Conservation (phyloP, 2,329 filamentous ascomycete genomes). For the Fusarium tuaranense region DNA sequence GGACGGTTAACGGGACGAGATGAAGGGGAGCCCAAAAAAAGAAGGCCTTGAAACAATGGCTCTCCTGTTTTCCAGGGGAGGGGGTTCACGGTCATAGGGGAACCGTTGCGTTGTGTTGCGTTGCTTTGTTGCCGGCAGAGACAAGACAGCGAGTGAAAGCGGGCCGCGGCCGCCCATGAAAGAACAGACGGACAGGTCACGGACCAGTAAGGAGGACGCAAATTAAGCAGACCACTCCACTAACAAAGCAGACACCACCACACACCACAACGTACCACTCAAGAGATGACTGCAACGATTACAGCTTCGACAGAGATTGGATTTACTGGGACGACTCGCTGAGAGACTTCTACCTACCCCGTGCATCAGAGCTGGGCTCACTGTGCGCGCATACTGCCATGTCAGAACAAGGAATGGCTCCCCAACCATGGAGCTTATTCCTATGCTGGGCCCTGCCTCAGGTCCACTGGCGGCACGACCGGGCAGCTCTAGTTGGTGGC, state of each 20-base stretch:
- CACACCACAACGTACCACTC: slow-evolving; percentile 4
- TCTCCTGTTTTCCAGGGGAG: slow-evolving; percentile 1
- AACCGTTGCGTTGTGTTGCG: slow-evolving; percentile 11
- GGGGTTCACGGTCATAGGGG: background rate
- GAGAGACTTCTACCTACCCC: slow-evolving; percentile 15
- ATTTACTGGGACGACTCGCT: slow-evolving; percentile 17
- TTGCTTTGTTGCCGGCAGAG: slow-evolving; percentile 20
- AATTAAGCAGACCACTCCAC: slow-evolving; percentile 33
- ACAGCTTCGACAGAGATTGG: slow-evolving; percentile 9
- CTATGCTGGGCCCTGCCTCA: background rate
- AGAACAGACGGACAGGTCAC: slow-evolving; percentile 14
- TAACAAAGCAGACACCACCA: slow-evolving; percentile 4
- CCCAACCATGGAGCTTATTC: background rate
- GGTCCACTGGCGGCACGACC: slow-evolving; percentile 21
- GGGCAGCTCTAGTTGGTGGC: slow-evolving; percentile 17
- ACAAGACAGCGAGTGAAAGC: slow-evolving; percentile 27
- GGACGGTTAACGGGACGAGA: slow-evolving; percentile 9
- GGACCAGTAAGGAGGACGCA: slow-evolving; percentile 32
- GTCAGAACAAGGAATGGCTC: background rate
- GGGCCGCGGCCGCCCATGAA: slow-evolving; percentile 18
- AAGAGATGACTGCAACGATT: background rate
- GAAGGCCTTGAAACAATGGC: slow-evolving; percentile 41
- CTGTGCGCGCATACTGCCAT: slow-evolving; percentile 10
- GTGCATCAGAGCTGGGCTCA: slow-evolving; percentile 21
- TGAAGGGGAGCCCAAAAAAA: slow-evolving; percentile 26